phyloP scores from a whole-genome alignment of 257 asterid genomes.

The Verbascum thapsus region DNA sequence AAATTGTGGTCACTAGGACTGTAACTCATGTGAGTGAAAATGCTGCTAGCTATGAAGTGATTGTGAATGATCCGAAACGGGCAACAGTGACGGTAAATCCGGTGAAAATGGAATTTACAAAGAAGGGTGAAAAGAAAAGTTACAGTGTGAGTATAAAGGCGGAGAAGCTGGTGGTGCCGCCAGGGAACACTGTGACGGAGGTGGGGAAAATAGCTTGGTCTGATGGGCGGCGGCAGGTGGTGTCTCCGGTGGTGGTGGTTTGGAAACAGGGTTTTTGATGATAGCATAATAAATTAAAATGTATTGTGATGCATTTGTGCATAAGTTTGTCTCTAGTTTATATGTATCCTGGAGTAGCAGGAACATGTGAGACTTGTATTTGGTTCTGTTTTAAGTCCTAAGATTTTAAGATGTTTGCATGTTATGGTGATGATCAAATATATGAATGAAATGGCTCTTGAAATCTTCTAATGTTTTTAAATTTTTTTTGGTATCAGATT shows the following conservation, averaged over 20 bases:
- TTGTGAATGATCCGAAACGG: slow-evolving; percentile 46
- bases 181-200: slow-evolving; percentile 47
- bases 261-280: slow-evolving; percentile 49
- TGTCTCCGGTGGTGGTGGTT: slow-evolving; percentile 66
- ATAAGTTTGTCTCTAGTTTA: background rate
- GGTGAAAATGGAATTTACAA: slow-evolving; percentile 39
- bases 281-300: too few species aligned
- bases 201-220: slow-evolving; percentile 69
- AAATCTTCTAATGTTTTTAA: background rate
- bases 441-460: background rate
- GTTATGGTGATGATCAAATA: background rate
- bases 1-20: slow-evolving; percentile 44
- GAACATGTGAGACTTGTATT: background rate
- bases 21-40: slow-evolving; percentile 57
- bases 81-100: slow-evolving; percentile 52
- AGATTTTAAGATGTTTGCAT: slow-evolving; percentile 11
- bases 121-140: slow-evolving; percentile 52
- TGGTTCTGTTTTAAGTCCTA: too few species aligned
- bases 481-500: background rate
- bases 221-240: slow-evolving; percentile 60
- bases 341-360: background rate
- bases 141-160: slow-evolving; percentile 50
- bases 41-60: slow-evolving; percentile 36
- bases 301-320: background rate
- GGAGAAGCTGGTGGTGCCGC: slow-evolving; percentile 41